Evolutionary conservation across 177 flowering plant species (phyloP), one percentile per base, ranked within the genome.

Genomic region (Telopea speciosissima): DNA sequence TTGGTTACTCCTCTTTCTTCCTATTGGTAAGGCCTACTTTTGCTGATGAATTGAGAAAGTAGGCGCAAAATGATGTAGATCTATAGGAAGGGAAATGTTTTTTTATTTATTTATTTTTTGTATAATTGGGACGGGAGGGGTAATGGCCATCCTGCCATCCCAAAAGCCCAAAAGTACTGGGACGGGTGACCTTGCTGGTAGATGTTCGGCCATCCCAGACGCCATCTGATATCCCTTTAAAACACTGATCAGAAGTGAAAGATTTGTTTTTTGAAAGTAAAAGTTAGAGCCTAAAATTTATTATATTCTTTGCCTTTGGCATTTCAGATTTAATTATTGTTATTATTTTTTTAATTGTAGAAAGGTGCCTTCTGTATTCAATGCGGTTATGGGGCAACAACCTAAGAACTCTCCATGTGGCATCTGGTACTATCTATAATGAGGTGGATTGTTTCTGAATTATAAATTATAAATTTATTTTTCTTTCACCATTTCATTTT

Each of bases 371-470:
- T 72, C 79, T 93, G 69, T 93, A 91, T 74, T 89, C 96, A 62
- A 89, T 96, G 98, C 83, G 90, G 70, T 78, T 96, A 54, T 91
- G 97, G 91, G 98, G 98, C 65, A 75, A 82, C 61, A 75, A 75
- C 70, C 66, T 90, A 68, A 79, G 83, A 65, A 49, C 77, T 73
- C 88, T 96, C 17, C 85, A 67, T 21, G 76, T 93, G 77, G 99
- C 99, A 68, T 91, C 98, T 74, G 99, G 99, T 63, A 91, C 99
- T 21, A 91, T 96, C 62, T 93, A 82, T 76, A 96, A 96, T 77
- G 97, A 96, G 98, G 99, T 96, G 70, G 71, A 17, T 21, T n/a
- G n/a, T 42, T 19, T 25, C 21, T 42, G 6, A 49, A 16, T 49
- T 11, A 49, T 44, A 44, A 31, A 2, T 36, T 36, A 5, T 36